Evolutionary conservation across 495 filamentous ascomycete genomes (phyloP).

Genomic region (Tuber calosporum): DNA sequence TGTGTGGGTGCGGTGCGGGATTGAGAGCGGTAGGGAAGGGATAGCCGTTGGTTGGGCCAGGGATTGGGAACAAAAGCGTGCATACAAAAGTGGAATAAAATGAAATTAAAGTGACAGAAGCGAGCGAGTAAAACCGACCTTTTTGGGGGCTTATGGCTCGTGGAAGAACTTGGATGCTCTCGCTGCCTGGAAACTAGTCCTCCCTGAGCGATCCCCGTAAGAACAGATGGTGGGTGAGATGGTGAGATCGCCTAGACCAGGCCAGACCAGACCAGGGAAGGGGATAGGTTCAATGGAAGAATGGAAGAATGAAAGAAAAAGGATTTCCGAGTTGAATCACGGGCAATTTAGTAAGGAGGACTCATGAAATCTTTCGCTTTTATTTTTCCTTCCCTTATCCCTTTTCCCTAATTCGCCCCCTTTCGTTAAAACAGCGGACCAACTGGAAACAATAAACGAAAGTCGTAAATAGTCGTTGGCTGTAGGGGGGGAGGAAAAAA

Average conservation of each 20-base stretch:
- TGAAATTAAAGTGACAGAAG: slow-evolving; percentile 1
- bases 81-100: slow-evolving; percentile 3
- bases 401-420: not conserved
- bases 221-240: not conserved
- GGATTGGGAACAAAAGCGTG: not conserved
- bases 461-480: slow-evolving; percentile 1
- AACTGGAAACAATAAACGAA: not conserved
- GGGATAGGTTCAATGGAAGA: slow-evolving; percentile 2
- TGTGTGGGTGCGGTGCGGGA: not conserved
- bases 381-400: not conserved
- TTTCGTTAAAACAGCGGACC: not conserved
- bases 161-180: not conserved
- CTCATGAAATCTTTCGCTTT: not conserved
- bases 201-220: not conserved
- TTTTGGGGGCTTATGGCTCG: not conserved
- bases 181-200: not conserved
- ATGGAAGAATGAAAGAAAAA: slow-evolving; percentile 22
- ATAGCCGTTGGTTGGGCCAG: not conserved
- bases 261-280: not conserved
- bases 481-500: slow-evolving; percentile 12
- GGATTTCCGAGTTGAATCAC: slow-evolving; percentile 21
- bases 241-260: not conserved
- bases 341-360: not conserved
- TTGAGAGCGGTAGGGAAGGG: not conserved
- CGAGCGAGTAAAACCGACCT: slow-evolving; percentile 5